Evolutionary conservation across 306 rosid species (phyloP).

Genomic region (Abrus pulchellus): DNA sequence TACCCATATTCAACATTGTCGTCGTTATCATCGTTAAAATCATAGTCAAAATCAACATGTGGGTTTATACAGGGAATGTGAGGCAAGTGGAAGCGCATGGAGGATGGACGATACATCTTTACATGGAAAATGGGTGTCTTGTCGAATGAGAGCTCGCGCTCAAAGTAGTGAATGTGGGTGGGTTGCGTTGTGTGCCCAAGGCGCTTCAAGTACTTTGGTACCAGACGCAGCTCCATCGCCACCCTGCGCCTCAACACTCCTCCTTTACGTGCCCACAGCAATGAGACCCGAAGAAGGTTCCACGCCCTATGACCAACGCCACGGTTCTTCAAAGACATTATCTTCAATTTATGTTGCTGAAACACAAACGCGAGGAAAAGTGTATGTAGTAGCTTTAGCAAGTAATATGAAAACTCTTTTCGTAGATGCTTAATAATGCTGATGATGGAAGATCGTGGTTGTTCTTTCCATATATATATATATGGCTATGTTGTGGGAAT

Average conservation of each 20-base stretch:
- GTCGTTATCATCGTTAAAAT: constrained; percentile 31
- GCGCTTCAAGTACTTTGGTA: constrained; percentile 68
- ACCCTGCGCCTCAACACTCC: constrained; percentile 68
- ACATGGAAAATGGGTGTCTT: constrained; percentile 73
- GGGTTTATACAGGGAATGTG: constrained; percentile 80
- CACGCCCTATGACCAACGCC: constrained; percentile 63
- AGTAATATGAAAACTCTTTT: constrained; percentile 4
- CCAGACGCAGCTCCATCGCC: constrained; percentile 64
- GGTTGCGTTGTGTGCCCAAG: constrained; percentile 44
- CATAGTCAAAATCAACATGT: constrained; percentile 67
- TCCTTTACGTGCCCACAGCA: constrained; percentile 87
- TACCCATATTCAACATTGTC: constrained; percentile 6
- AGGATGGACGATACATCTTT: constrained; percentile 63
- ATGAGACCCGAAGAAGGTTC: constrained; percentile 73
- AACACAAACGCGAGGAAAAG: not conserved
- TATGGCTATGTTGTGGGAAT: not conserved
- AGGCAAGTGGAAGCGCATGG: constrained; percentile 71
- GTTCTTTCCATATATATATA: not conserved
- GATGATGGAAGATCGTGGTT: constrained; percentile 34
- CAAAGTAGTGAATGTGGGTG: constrained; percentile 59
- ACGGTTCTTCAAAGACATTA: constrained; percentile 55
- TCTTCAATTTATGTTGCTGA: not conserved
- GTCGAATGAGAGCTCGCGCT: constrained; percentile 86
- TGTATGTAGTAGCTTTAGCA: not conserved
- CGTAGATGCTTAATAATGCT: not conserved